Base-by-base conservation (phyloP, 2,329 filamentous ascomycete species). In the Verticillium longisporum region DNA sequence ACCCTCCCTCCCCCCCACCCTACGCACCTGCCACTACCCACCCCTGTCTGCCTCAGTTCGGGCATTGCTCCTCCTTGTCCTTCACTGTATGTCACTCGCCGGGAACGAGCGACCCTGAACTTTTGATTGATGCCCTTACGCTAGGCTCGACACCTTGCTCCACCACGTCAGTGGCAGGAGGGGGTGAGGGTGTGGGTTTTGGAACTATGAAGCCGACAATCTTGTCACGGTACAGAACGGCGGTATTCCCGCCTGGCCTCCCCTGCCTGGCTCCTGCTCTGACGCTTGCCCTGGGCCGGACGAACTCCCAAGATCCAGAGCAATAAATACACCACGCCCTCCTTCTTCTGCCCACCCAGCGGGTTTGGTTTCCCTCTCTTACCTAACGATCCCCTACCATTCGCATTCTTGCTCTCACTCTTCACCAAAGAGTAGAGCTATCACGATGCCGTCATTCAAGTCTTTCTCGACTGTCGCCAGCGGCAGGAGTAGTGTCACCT, bases 361-460 rank as follows among this genome's bases (percentile, higher is more conserved):
- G 50, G 15, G 18, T 26, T 60, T 55, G 50, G 50, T 31, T 53
- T 56, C 59, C 59, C 55, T 60, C 56, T 59, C 57, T 57, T 34
- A 26, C 15, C n/a, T 55, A 26, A 18, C 31, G 57, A 13, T 41
- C 6, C 57, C 31, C 57, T 18, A 45, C 41, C 34, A 50, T 15
- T 31, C 26, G 57, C 37, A 33, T 34, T 26, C 38, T 32, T 37
- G 15, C 38, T 33, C 41, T 33, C n/a, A 33, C 38, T 34, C 57
- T 18, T 31, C 63, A 56, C 33, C 60, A 60, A 63, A 56, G 18
- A 54, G 9, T 26, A 37, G 33, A 56, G 55, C 56, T 62, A 61
- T 50, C 41, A 76, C 70, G 67, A 85, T 85, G 82, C 81, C 80
- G 63, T 82, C 79, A 32, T 83, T 85, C 66, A 84, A 84, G 61